Evolutionary conservation across 805 yeast species (phyloP), one percentile per base, ranked within the genome.

Genomic region (Candida broadrunensis): DNA sequence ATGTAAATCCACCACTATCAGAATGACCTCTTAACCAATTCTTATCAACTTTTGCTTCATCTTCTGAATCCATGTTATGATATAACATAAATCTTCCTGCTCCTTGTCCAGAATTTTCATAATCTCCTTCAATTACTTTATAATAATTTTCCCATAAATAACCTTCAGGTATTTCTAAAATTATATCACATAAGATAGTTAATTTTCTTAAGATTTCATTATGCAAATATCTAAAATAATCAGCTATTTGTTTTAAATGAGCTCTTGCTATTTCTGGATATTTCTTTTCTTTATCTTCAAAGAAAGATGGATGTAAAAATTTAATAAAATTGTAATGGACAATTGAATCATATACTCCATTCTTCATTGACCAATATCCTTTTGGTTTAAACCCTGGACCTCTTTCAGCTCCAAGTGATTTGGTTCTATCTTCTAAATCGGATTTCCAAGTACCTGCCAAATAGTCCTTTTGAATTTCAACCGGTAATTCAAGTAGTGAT

Each of bases 361-460:
- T 57, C 35, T 54, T 52, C 57, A 58, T 54, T 13, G 60, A 45
- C 65, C 65, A 60, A 35, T 58, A 60, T 2, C 61, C 60, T 38
- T 48, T 49, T 13, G 65, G 65, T 38, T 60, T 60, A 40, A 54
- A 60, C 4, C 65, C 65, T 2, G 54, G 49, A 17, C 61, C 63
- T 39, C 63, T 39, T 37, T 60, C 65, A 20, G 55, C 65, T 4
- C 65, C 65, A 15, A 60, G 38, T 2, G 61, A 57, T 11, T 37
- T 48, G 2, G 49, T 19, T 21, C 63, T 43, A 31, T 58, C 62
- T 44, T 58, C 63, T 2, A 47, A 41, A 38, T 60, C 63, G 5
- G 62, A 51, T 29, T 55, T 55, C 45, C 48, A 54, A 17, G 61
- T 70, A 20, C 78, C 77, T 2, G 77, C 74, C 11, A 66, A 42